Evolutionary conservation across 768 basidiomycete genomes (phyloP), one percentile per base, ranked within the genome.

Genomic region (Cyathus striatus): DNA sequence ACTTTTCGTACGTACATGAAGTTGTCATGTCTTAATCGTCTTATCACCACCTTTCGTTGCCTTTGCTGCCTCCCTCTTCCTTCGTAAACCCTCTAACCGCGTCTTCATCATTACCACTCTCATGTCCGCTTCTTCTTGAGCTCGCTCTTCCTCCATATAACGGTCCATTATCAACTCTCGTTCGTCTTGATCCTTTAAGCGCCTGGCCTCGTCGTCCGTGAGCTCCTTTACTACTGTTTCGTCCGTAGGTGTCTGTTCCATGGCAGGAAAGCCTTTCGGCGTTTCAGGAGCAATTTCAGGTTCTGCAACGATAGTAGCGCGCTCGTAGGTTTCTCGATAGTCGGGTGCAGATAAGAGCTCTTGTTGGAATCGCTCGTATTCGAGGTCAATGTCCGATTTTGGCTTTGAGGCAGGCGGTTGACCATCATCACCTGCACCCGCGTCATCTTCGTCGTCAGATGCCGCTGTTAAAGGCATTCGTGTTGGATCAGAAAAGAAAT

Each of bases 91-190:
- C 42, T 83, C 85, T 24, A 91, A 53, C 51, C 73, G 73, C 35
- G 64, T 76, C 63, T 83, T 90, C 64, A 91, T 72, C 33, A 72
- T 51, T 6, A 58, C 57, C 7, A 90, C 88, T 41, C 78, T 79
- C 66, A 80, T 79, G 57, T 92, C 90, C 4, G 88, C 90, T 57
- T 91, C 89, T 57, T 92, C 90, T 66, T 92, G 90, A 23, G 82
- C 83, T 43, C 81, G 74, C 59, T 92, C 89, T 64, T 92, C 90
- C 23, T 90, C 89, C 58, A 90, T 45, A 37, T 91, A 61, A 42
- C 90, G 74, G 61, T 90, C 89, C 83, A 91, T 86, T 34, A 91
- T 90, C 46, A 90, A 62, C 51, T 91, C 88, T 38, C 78, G 71
- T 42, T 91, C 89, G 18, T 90, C 87, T 55, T 69, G 69, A 52